These are phyloP conservation scores for Ustilago lituana DNA, from an alignment of 1,284 basidiomycete species.

Conservation along the genomic window DNA sequence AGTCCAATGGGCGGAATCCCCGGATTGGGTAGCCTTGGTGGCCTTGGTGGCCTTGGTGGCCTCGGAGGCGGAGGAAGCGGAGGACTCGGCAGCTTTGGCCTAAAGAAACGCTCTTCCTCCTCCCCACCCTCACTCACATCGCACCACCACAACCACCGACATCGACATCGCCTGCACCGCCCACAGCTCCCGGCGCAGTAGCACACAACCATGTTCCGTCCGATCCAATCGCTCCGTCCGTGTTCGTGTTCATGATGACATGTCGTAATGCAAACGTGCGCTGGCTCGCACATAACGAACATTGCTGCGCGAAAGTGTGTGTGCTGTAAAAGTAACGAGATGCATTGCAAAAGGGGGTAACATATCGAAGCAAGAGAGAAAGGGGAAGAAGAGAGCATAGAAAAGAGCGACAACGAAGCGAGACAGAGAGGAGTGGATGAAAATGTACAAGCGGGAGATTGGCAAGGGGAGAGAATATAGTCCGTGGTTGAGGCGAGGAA, in stretches of 20 bases:
- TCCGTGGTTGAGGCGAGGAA: constrained; percentile 10
- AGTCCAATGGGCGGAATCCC: constrained; percentile 1
- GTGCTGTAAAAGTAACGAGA: not conserved
- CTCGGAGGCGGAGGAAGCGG: not conserved
- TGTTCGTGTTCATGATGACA: no score
- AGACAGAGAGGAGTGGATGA: no score
- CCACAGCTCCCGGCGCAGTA: no score
- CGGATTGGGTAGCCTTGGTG: no score
- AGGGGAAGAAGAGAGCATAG: not conserved
- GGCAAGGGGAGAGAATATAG: constrained; percentile 5
- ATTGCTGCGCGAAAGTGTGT: no score
- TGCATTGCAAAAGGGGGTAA: constrained; percentile 26
- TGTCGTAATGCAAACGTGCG: not conserved
- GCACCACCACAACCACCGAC: not conserved
- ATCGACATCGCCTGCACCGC: no score
- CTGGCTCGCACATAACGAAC: constrained; percentile 8
- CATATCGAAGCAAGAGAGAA: not conserved
- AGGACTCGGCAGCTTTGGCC: no score
- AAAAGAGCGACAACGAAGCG: no score
- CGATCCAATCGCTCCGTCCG: no score
- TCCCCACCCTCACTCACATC: not conserved
- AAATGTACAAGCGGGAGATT: constrained; percentile 11
- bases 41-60: constrained; percentile 6
- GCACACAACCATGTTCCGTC: no score
- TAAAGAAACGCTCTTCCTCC: constrained; percentile 1